Evolutionary conservation across 2,329 filamentous ascomycete species (phyloP).

Genomic region (Dactylellina leptospora): DNA sequence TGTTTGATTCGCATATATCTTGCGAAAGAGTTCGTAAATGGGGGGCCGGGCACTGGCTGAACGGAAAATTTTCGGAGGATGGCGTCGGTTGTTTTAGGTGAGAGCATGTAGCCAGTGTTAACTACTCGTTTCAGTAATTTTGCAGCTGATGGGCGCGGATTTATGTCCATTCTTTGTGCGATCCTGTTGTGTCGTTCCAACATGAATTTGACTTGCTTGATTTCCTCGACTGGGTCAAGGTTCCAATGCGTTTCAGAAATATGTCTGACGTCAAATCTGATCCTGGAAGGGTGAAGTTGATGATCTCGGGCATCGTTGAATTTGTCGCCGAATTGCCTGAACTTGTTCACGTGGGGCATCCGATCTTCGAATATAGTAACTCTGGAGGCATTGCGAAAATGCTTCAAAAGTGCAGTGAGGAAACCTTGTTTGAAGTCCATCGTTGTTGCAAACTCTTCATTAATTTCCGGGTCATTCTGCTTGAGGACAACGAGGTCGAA

Average conservation of each 20-base stretch:
- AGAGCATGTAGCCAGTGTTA: constrained; percentile 90
- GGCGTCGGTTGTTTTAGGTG: constrained; percentile 46
- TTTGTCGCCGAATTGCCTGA: constrained; percentile 81
- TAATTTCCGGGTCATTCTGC: constrained; percentile 30
- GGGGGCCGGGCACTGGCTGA: constrained; percentile 73
- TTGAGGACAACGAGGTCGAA: constrained; percentile 46
- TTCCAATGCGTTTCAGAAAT: constrained; percentile 76
- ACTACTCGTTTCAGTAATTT: constrained; percentile 86
- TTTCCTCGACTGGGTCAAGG: constrained; percentile 80
- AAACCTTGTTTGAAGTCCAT: constrained; percentile 93
- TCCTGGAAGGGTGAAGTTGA: constrained; percentile 65
- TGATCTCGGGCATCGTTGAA: constrained; percentile 72
- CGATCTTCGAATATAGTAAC: constrained; percentile 72
- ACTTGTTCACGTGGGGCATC: constrained; percentile 75
- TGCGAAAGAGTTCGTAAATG: constrained; percentile 73
- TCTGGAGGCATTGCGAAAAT: constrained; percentile 73
- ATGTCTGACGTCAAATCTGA: constrained; percentile 82
- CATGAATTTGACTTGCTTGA: constrained; percentile 85
- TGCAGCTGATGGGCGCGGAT: constrained; percentile 60
- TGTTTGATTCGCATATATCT: constrained; percentile 26
- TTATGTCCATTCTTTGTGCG: constrained; percentile 59
- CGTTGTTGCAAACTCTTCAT: constrained; percentile 74
- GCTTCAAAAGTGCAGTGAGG: constrained; percentile 81
- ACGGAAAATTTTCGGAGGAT: constrained; percentile 53
- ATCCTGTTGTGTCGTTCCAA: constrained; percentile 84